Percentiles rank a stretch among this genome's conserved stretches.
Conservation (phyloP, 2,329 filamentous ascomycete species). For the Dothideomycetes sp. region DNA sequence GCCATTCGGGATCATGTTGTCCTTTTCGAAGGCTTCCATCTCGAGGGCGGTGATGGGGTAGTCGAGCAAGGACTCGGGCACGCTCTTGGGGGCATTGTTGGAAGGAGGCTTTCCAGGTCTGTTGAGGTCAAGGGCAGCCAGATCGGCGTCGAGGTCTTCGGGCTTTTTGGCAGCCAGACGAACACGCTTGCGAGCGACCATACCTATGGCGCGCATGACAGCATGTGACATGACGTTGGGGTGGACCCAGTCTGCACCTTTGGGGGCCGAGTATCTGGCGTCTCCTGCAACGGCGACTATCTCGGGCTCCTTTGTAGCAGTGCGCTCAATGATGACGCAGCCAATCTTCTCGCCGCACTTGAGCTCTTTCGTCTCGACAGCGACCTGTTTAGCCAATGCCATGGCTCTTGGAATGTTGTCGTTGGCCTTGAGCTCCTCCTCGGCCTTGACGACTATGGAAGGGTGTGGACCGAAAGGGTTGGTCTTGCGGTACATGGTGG, state of each 20-base stretch:
- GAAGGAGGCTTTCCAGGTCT: constrained; percentile 13
- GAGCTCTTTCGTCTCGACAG: constrained; percentile 43
- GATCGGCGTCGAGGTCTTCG: constrained; percentile 19
- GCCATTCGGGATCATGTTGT: constrained; percentile 60
- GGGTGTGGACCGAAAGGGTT: constrained; percentile 80
- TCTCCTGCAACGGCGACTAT: constrained; percentile 67
- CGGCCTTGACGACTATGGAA: constrained; percentile 57
- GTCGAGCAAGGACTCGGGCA: constrained; percentile 54
- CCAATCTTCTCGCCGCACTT: constrained; percentile 61
- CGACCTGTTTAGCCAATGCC: constrained; percentile 56
- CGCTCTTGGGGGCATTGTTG: constrained; percentile 18
- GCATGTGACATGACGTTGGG: constrained; percentile 66
- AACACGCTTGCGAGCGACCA: constrained; percentile 55
- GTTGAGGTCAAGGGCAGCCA: constrained; percentile 18
- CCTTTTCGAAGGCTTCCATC: constrained; percentile 47
- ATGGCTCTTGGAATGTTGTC: constrained; percentile 47
- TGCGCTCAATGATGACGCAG: constrained; percentile 62
- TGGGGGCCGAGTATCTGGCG: constrained; percentile 47
- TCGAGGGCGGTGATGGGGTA: constrained; percentile 59
- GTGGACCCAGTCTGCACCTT: constrained; percentile 8
- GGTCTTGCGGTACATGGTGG: constrained; percentile 74
- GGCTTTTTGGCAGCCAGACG: constrained; percentile 17
- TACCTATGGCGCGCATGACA: constrained; percentile 68
- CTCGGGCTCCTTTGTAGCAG: constrained; percentile 26
- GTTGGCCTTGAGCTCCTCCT: constrained; percentile 49